Base-by-base conservation (phyloP, 208 protist species). In the Crithidia expoeki region DNA sequence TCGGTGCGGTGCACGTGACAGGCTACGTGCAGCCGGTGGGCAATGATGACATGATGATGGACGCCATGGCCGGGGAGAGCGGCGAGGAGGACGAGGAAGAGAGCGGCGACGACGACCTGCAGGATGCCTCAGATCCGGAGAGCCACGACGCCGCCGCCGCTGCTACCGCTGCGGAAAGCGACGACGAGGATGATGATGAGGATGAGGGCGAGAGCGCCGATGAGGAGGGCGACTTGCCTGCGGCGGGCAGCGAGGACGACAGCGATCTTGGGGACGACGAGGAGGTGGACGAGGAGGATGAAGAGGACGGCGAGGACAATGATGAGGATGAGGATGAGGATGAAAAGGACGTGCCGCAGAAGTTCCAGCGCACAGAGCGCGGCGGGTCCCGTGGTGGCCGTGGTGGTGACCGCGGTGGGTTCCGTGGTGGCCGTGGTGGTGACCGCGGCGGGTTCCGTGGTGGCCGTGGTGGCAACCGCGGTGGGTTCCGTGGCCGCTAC, bases 11-110 rank as follows among this genome's bases (percentile, higher is more conserved):
- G 36, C 91, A 96, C 80, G 79, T 94, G 21, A 92, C 88, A 32
- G 91, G 91, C 59, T 96, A 96, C 79, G 75, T 93, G 23, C 91
- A 96, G 77, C 91, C 91, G 2, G 83, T 88, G 51, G 88, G 85
- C 58, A 81, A 89, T 59, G 86, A 92, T 63, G 77, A 86, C 58
- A 79, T 85, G 47, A 72, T 77, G 70, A 77, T 80, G 51, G 76
- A 89, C 33, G 80, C 77, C 52, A 68, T 80, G 57, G 81, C 76
- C 7, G 76, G 60, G 46, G 71, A 62, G 49, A 46, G 33, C 42
- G 77, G 49, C 25, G 76, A 60, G 36, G 79, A 80, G 60, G 68
- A 66, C 23, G 77, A 84, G 23, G 44, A 49, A 17, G 74, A 83
- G 33, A 70, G n/a, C n/a, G n/a, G 67, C 51, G 72, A 84, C 56